These are phyloP conservation scores for Lachnellula willkommii DNA, from an alignment of 2,329 filamentous ascomycete species.

Conservation along the genomic window DNA sequence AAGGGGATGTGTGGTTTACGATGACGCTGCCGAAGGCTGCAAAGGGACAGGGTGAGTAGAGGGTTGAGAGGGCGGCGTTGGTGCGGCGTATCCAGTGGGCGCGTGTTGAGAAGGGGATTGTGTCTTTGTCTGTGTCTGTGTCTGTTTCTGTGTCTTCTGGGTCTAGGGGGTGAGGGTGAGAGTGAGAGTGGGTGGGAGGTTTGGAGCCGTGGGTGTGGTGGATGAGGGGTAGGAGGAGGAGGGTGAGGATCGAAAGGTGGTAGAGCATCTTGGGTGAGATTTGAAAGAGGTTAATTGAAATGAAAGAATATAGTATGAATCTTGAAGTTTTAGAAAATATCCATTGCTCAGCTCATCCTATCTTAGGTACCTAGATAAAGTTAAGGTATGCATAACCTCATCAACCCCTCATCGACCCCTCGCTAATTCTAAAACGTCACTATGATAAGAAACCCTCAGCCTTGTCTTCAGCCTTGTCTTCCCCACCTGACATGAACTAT, in stretches of 20 bases:
- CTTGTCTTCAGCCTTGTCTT: background rate
- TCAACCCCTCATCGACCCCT: background rate
- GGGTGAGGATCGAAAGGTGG: conserved; percentile 19
- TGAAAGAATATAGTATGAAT: too few species aligned
- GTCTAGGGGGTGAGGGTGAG: background rate
- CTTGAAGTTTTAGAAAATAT: background rate
- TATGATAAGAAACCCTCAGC: conserved; percentile 3
- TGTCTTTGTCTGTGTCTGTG: background rate
- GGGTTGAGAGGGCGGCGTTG: conserved; percentile 39
- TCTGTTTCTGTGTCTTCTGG: too few species aligned
- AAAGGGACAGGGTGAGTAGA: conserved; percentile 45
- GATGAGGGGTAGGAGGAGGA: conserved; percentile 19
- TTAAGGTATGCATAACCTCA: background rate
- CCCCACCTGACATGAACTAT: background rate
- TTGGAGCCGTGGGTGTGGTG: conserved; percentile 15
- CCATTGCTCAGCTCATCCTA: too few species aligned
- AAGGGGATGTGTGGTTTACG: conserved; percentile 46
- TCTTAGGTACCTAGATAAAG: too few species aligned
- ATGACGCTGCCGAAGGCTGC: conserved; percentile 49
- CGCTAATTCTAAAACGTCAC: conserved; percentile 5
- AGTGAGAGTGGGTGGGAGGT: background rate
- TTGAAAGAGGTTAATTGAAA: background rate
- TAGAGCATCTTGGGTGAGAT: conserved; percentile 19
- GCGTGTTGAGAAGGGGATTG: conserved; percentile 36
- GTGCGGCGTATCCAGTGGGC: conserved; percentile 49